Percentiles rank a stretch among this genome's conserved stretches.
Conservation (phyloP, 805 yeast species). For the Wickerhamiella azymoides region DNA sequence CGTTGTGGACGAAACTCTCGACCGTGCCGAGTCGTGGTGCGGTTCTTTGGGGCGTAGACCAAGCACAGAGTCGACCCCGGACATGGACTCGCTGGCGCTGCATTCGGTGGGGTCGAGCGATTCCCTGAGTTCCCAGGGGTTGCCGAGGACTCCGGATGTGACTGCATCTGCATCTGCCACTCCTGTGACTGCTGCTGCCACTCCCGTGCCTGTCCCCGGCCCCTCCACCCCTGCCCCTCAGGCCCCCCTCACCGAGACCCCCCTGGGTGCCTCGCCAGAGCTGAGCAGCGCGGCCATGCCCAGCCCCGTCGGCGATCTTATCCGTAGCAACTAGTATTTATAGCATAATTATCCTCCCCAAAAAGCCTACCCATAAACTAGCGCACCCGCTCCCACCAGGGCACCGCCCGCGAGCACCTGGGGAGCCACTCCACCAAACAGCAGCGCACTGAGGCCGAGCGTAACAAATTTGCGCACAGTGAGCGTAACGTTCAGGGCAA, state of each 20-base stretch:
- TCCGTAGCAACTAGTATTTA: too few relatives aligned
- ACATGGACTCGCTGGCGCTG: slow-evolving; percentile 3
- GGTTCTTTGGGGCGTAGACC: slow-evolving; percentile 8
- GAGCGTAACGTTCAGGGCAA: slow-evolving; percentile 48
- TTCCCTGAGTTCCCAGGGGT: not conserved
- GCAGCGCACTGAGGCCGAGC: slow-evolving; percentile 38
- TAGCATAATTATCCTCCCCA: not conserved
- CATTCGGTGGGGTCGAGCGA: not conserved
- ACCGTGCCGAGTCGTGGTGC: slow-evolving; percentile 75
- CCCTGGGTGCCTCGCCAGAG: too few relatives aligned
- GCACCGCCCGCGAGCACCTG: slow-evolving; percentile 35
- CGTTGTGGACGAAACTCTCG: slow-evolving; percentile 74
- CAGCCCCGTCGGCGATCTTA: too few relatives aligned
- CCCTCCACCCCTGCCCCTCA: too few relatives aligned
- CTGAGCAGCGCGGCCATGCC: too few relatives aligned
- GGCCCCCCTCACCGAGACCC: too few relatives aligned
- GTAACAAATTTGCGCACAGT: slow-evolving; percentile 50
- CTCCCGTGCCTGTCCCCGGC: too few relatives aligned
- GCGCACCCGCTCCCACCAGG: slow-evolving; percentile 43
- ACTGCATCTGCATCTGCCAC: too few relatives aligned
- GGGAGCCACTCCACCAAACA: slow-evolving; percentile 37
- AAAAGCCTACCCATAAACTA: slow-evolving; percentile 30
- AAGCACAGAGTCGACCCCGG: not conserved
- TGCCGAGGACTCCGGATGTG: not conserved
- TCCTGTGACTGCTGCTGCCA: too few relatives aligned